These are phyloP conservation scores for Fraxinus latifolia DNA, from an alignment of 305 asterid species.

Conservation along the genomic window DNA sequence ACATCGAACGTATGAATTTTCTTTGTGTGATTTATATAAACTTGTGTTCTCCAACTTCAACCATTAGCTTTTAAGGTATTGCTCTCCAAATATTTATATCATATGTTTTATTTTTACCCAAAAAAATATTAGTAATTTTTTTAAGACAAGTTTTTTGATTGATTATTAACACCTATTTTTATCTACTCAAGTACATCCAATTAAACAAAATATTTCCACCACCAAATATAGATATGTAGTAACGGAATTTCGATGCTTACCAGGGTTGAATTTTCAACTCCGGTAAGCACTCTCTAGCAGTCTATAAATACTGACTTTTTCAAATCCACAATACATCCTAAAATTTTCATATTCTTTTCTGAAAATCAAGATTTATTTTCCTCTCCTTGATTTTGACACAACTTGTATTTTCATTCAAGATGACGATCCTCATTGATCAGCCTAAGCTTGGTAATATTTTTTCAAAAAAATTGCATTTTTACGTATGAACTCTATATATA, in stretches of 20 bases:
- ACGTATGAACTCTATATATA: not conserved
- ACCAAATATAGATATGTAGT: not conserved
- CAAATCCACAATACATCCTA: not conserved
- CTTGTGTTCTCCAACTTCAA: too few species aligned
- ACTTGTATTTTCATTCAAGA: not conserved
- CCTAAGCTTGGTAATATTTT: slow-evolving; percentile 6
- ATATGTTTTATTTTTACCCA: not conserved
- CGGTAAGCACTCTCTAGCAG: not conserved
- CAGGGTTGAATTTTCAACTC: not conserved
- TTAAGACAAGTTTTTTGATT: not conserved
- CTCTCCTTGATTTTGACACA: not conserved
- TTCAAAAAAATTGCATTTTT: not conserved
- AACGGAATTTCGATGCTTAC: not conserved
- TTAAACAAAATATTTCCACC: not conserved
- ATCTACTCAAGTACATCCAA: not conserved
- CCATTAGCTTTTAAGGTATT: too few species aligned
- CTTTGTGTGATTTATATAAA: too few species aligned
- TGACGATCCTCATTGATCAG: slow-evolving; percentile 13
- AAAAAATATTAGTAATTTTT: not conserved
- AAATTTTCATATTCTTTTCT: not conserved
- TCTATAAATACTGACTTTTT: not conserved
- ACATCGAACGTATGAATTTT: too few species aligned
- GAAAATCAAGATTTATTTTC: not conserved
- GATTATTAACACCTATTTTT: not conserved
- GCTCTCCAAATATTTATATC: too few species aligned